Base-by-base conservation (phyloP, 805 yeast genomes). In the Naumovozyma castellii region DNA sequence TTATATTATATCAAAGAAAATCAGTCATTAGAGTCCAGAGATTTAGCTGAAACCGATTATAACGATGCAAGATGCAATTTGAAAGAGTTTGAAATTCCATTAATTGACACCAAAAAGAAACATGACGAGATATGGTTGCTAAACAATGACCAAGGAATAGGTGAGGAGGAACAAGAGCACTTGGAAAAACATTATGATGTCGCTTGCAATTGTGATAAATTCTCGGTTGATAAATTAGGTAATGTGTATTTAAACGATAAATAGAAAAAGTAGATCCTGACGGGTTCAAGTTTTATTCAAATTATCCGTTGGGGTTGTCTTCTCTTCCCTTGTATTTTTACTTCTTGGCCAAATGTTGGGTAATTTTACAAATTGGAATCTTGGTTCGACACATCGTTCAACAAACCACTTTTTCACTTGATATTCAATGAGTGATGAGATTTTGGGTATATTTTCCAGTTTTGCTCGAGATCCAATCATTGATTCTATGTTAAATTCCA, bases 361-460 rank as follows among this genome's bases (percentile, higher is more conserved):
- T 25, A 92, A 62, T 51, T 72, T 73, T 22, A 92, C 77, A 36
- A 85, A 81, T 57, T 88, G 95, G 53, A 81, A 90, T 49, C 94
- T 71, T 1, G 99, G 99, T 48, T 86, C 94, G 10, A 92, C 92
- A 56, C 95, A 86, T 45, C 96, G 69, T 50, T 90, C 97, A 14
- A 80, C 78, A 55, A 92, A 88, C 94, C 96, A 87, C 40, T 78
- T 78, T 46, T 92, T 72, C 31, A 92, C 71, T 44, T 80, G 80
- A 42, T 76, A 76, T 56, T 92, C 97, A 32, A 92, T 78, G 32
- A 92, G 65, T 42, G 84, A 79, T 8, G 94, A 77, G 30, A 92
- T 77, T 54, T 92, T 87, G 5, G 99, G 98, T 13, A 92, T 84
- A 53, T 92, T 86, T 60, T 88, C 95, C 19, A 92, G 67, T 56